These are phyloP conservation scores for Vishniacozyma victoriae DNA, from an alignment of 768 basidiomycete species.

Conservation along the genomic window DNA sequence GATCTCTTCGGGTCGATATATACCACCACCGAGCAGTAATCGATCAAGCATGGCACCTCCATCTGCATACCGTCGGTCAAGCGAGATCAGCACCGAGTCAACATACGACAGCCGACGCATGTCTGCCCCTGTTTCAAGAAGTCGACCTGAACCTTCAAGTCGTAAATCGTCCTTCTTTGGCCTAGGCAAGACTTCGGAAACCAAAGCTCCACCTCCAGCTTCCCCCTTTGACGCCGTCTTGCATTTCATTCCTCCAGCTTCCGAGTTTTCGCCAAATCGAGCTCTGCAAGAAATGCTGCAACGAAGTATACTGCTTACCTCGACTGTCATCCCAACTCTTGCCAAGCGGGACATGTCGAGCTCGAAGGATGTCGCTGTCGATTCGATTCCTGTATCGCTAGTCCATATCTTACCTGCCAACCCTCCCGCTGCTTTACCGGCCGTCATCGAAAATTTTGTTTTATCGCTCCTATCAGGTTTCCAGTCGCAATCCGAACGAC, in stretches of 20 bases:
- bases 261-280: conserved; percentile 5
- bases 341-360: conserved; percentile 4
- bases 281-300: conserved; percentile 32
- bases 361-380: not conserved
- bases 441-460: conserved; percentile 27
- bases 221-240: conserved; percentile 26
- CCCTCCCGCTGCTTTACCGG: conserved; percentile 15
- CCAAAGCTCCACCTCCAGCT: not conserved
- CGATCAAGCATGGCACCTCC: not conserved
- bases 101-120: not conserved
- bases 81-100: not conserved
- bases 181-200: not conserved
- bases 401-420: conserved; percentile 23
- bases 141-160: not conserved
- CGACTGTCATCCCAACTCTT: conserved; percentile 21
- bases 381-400: conserved; percentile 11
- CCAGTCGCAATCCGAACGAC: conserved; percentile 4
- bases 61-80: conserved; percentile 4
- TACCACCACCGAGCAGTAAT: conserved; percentile 3
- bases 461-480: conserved; percentile 20
- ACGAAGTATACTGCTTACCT: conserved; percentile 22
- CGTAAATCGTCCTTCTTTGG: conserved; percentile 3
- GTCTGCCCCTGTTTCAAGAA: not conserved
- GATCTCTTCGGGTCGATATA: not conserved
- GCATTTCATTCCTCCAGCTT: conserved; percentile 22